Percentiles rank a stretch among this genome's conserved stretches.
These are phyloP conservation scores for Scedosporium minutisporum DNA, from an alignment of 2,329 filamentous ascomycete genomes.

Conservation along the genomic window DNA sequence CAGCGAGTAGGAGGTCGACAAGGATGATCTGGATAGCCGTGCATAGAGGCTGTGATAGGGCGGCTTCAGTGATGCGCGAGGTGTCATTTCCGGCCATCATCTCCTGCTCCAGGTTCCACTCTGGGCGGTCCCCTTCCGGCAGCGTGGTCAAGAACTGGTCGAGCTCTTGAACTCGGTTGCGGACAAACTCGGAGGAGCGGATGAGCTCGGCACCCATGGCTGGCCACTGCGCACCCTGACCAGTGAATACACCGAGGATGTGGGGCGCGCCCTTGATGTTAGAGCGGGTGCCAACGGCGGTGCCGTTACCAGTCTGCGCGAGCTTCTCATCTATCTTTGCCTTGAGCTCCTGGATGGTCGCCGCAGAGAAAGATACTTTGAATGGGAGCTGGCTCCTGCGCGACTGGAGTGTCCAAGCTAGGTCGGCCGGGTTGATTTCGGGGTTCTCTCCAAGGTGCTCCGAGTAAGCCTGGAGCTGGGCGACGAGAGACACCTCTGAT, in stretches of 20 bases:
- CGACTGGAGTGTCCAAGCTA: constrained; percentile 12
- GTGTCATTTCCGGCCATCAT: constrained; percentile 22
- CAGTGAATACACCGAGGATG: constrained; percentile 21
- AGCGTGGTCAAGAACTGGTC: constrained; percentile 8
- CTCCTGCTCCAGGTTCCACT: constrained; percentile 28
- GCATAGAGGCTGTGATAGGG: constrained; percentile 32
- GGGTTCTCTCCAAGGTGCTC: neutral
- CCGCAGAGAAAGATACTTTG: constrained; percentile 30
- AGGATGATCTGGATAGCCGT: constrained; percentile 39
- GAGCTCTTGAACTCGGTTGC: neutral
- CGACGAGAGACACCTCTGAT: neutral
- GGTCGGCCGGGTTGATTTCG: neutral
- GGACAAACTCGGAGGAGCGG: neutral
- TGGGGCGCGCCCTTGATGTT: constrained; percentile 9
- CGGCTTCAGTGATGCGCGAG: constrained; percentile 24
- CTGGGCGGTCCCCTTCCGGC: constrained; percentile 19
- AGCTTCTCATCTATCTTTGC: constrained; percentile 19
- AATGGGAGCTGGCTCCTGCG: constrained; percentile 19
- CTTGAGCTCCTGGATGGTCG: constrained; percentile 14
- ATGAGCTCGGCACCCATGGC: constrained; percentile 21
- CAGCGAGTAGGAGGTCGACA: constrained; percentile 31
- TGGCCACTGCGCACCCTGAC: constrained; percentile 23
- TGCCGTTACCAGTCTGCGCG: constrained; percentile 24
- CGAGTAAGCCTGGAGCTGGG: neutral
- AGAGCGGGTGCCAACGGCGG: constrained; percentile 28